Conservation (phyloP, 2,329 filamentous ascomycete genomes). For the Plectosphaerella cucumerina region DNA sequence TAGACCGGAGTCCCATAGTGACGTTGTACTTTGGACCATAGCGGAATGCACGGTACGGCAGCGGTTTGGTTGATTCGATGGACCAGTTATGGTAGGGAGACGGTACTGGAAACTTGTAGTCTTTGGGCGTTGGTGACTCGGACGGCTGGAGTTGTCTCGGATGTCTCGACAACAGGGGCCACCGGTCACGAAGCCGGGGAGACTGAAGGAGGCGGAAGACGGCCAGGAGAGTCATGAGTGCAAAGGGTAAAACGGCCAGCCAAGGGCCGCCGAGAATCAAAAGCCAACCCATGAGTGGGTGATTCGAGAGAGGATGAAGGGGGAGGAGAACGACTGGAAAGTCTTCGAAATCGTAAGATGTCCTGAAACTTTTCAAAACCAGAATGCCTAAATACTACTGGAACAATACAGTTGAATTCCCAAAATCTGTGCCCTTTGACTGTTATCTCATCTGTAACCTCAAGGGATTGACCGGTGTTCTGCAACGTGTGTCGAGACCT, state of each 20-base stretch:
- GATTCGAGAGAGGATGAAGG: neutral
- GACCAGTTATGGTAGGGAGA: conserved; percentile 65
- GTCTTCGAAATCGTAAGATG: too few relatives aligned
- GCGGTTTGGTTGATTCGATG: conserved; percentile 62
- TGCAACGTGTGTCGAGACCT: too few relatives aligned
- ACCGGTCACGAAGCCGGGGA: neutral
- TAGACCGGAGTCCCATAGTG: conserved; percentile 71
- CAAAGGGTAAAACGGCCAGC: neutral
- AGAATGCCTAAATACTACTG: too few relatives aligned
- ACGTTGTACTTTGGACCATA: conserved; percentile 73
- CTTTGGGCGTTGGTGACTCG: neutral
- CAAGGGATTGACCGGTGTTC: too few relatives aligned
- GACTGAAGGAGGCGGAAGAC: conserved; percentile 2
- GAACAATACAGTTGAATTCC: too few relatives aligned
- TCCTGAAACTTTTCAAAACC: too few relatives aligned
- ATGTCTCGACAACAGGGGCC: neutral
- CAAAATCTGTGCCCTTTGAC: too few relatives aligned
- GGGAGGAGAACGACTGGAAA: neutral
- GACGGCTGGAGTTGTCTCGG: too few relatives aligned
- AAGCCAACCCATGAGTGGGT: neutral
- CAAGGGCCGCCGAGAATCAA: neutral
- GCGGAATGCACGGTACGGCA: conserved; percentile 75
- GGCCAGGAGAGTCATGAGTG: conserved; percentile 3
- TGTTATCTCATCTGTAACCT: too few relatives aligned
- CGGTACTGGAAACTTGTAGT: conserved; percentile 56